Percentiles rank a stretch among this genome's conserved stretches.
Evolutionary conservation across 2,329 filamentous ascomycete genomes (phyloP).

Genomic region (Nemania serpens): DNA sequence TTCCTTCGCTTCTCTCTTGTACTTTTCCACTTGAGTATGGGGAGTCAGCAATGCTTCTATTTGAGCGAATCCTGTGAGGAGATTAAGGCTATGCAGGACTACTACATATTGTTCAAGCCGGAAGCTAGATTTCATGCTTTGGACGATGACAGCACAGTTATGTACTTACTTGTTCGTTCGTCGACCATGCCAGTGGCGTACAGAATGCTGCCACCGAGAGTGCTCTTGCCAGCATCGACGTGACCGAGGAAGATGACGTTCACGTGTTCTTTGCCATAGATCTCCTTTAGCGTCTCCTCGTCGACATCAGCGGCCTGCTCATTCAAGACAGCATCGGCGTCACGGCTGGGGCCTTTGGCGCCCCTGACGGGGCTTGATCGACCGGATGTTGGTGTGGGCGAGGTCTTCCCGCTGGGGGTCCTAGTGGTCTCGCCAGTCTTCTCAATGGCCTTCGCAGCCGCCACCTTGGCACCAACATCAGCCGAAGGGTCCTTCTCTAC

Average conservation of each 20-base stretch:
- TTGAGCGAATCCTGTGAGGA: neutral
- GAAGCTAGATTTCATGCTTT: too few species aligned
- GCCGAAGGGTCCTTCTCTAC: conserved; percentile 40
- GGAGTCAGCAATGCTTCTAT: conserved; percentile 7
- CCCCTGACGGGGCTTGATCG: conserved; percentile 77
- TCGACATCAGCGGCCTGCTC: conserved; percentile 78
- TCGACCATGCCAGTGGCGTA: conserved; percentile 99
- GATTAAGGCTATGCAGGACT: neutral
- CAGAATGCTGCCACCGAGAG: conserved; percentile 89
- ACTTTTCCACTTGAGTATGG: conserved; percentile 73
- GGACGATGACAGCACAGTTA: neutral
- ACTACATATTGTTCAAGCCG: neutral
- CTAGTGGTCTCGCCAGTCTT: conserved; percentile 77
- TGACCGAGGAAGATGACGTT: conserved; percentile 99
- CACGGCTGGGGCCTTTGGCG: conserved; percentile 60
- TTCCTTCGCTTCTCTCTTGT: conserved; percentile 95
- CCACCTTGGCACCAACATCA: conserved; percentile 75
- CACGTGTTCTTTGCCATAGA: conserved; percentile 90
- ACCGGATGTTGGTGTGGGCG: conserved; percentile 81
- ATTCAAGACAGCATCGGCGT: conserved; percentile 82
- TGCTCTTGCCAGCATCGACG: conserved; percentile 98
- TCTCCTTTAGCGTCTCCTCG: conserved; percentile 80
- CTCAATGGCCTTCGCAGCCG: conserved; percentile 86
- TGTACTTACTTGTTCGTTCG: conserved; percentile 68
- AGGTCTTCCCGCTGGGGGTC: conserved; percentile 70